Conservation (phyloP, 345 rosid species). For the Rhodamnia argentea region DNA sequence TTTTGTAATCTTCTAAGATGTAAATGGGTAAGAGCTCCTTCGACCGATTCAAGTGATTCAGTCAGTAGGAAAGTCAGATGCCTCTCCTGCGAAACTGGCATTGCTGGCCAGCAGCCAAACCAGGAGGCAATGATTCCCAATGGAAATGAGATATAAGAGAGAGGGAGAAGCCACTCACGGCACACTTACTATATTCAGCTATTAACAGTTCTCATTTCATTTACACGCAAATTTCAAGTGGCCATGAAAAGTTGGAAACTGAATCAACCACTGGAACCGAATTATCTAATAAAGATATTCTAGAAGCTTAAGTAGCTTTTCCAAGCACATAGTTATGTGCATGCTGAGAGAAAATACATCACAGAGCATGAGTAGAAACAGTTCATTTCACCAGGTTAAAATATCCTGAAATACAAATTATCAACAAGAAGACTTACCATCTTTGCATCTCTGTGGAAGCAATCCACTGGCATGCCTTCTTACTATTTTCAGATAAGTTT, state of each 20-base stretch:
- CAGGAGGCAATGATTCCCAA: too few relatives aligned
- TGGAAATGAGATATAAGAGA: too few relatives aligned
- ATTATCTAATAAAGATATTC: not conserved
- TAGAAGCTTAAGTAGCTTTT: not conserved
- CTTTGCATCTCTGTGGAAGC: conserved; percentile 74
- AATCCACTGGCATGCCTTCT: conserved; percentile 69
- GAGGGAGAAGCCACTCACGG: too few relatives aligned
- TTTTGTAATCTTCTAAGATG: too few relatives aligned
- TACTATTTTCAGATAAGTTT: conserved; percentile 50
- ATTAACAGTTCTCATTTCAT: not conserved
- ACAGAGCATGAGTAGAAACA: not conserved
- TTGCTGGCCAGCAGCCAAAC: too few relatives aligned
- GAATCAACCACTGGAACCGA: not conserved
- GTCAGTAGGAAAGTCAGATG: too few relatives aligned
- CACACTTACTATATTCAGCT: too few relatives aligned
- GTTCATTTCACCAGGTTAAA: not conserved
- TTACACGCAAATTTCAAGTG: not conserved
- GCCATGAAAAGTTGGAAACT: not conserved
- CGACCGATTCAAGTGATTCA: too few relatives aligned
- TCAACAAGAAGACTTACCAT: conserved; percentile 29
- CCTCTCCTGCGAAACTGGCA: too few relatives aligned
- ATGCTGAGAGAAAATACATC: not conserved
- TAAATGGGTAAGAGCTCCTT: too few relatives aligned
- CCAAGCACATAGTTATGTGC: not conserved
- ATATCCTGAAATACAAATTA: not conserved